Base-by-base conservation (phyloP, 2,329 filamentous ascomycete genomes). In the Sclerotinia nivalis region DNA sequence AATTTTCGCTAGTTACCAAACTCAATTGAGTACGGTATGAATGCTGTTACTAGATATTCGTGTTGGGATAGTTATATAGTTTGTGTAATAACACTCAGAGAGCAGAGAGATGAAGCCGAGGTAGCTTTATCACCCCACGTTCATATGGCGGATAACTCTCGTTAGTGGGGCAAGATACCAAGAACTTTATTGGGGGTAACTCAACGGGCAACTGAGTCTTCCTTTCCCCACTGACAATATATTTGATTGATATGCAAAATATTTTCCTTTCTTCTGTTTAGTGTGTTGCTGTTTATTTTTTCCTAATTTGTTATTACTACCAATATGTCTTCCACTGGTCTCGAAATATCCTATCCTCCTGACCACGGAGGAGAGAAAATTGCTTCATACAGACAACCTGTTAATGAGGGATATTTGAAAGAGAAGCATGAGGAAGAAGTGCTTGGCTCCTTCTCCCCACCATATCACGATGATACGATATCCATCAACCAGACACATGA, bases 341-440 rank as follows among this genome's bases (percentile, higher is more conserved):
- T 76, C 50, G 72, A 74, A 31, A 22, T 71, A 10, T 71, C 70
- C 18, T 52, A 70, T 65, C 73, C 73, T 55, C 70, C 69, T 25
- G 40, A 40, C n/a, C 31, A 37, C 18, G 59, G 54, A 31, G 69
- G 69, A 60, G 71, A 74, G n/a, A 71, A 72, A 43, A 70, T 73
- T 49, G 47, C 70, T 15, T 59, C 69, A 40, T 71, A 71, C 22
- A 60, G 59, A 22, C 60, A 74, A 31, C 45, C 40, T 62, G 50
- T 68, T 34, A 54, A 71, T 31, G 58, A 69, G 49, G 55, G n/a
- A n/a, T 61, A 70, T 12, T 69, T 61, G 34, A 67, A 69, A 28
- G 73, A 72, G n/a, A 71, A 72, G 37, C 66, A 71, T 9, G 71
- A 75, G n/a, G 72, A 72, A 69, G 75, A 74, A 73, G 68, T 70